Evolutionary conservation across 2,329 filamentous ascomycete species (phyloP).

Genomic region (Neofusicoccum laricinum): DNA sequence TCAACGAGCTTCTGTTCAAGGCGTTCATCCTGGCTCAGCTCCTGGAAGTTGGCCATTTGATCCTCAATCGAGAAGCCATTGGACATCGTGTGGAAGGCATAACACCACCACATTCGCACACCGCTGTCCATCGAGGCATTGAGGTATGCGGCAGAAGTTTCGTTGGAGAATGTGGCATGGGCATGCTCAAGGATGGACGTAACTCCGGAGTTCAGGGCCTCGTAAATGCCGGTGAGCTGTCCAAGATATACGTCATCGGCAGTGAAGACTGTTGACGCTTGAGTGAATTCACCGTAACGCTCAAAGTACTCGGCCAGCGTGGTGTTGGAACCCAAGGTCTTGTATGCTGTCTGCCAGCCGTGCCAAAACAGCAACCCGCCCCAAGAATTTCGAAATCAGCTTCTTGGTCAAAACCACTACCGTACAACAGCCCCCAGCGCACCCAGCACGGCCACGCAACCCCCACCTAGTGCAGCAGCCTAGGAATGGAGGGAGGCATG

Average conservation of each 20-base stretch:
- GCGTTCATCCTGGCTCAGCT: slow-evolving; percentile 5
- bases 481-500: too few relatives aligned
- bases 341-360: slow-evolving; percentile 53
- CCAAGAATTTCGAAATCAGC: too few relatives aligned
- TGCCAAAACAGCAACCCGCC: too few relatives aligned
- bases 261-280: slow-evolving; percentile 16
- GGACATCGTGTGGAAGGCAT: slow-evolving; percentile 38
- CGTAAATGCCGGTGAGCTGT: slow-evolving; percentile 42
- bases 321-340: slow-evolving; percentile 53
- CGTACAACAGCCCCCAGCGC: too few relatives aligned
- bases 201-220: slow-evolving; percentile 51
- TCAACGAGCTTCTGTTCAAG: slow-evolving; percentile 14
- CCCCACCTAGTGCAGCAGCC: too few relatives aligned
- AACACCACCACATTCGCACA: slow-evolving; percentile 46
- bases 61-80: slow-evolving; percentile 14
- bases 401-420: too few relatives aligned
- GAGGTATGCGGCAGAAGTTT: slow-evolving; percentile 44
- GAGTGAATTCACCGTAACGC: slow-evolving; percentile 15
- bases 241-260: slow-evolving; percentile 26
- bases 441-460: too few relatives aligned
- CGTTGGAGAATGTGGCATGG: slow-evolving; percentile 46
- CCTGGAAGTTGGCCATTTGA: slow-evolving; percentile 17
- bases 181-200: slow-evolving; percentile 54
- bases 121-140: slow-evolving; percentile 49
- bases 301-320: slow-evolving; percentile 25